phyloP scores from a whole-genome alignment of 441 rosid genomes.

The Brassica hybrid region DNA sequence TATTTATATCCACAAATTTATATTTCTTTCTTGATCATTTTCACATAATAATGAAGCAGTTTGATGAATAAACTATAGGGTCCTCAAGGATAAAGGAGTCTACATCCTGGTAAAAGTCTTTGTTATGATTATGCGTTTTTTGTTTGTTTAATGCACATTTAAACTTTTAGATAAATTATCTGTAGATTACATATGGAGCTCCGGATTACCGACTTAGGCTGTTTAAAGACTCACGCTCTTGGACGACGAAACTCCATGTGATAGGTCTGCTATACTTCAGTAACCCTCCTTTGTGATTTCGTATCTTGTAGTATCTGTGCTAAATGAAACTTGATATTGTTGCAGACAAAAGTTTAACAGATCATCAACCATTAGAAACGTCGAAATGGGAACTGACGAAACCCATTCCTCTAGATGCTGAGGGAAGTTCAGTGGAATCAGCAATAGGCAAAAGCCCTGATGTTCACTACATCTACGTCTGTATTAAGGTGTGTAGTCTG shows the following conservation, averaged over 20 bases:
- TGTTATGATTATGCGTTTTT: not conserved
- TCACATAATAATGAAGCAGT: constrained; percentile 74
- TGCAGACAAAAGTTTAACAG: constrained; percentile 64
- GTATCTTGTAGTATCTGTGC: not conserved
- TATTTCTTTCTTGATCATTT: not conserved
- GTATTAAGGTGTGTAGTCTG: constrained; percentile 60
- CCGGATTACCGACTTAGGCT: constrained; percentile 68
- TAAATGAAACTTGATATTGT: not conserved
- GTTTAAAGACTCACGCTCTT: constrained; percentile 56
- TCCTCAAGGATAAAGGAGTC: constrained; percentile 87
- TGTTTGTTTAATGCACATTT: constrained; percentile 13
- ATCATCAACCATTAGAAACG: constrained; percentile 48
- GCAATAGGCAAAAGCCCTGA: constrained; percentile 71
- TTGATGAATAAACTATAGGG: constrained; percentile 83
- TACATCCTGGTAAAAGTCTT: constrained; percentile 68
- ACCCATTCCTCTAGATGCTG: constrained; percentile 63
- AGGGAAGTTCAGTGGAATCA: constrained; percentile 61
- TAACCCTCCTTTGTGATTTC: not conserved
- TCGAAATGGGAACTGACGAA: constrained; percentile 64
- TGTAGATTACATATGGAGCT: constrained; percentile 88
- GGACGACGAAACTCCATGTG: constrained; percentile 79
- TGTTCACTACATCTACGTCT: constrained; percentile 79
- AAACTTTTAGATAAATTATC: constrained; percentile 3
- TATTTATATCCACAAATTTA: constrained; percentile 23
- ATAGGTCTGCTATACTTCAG: constrained; percentile 50